Evolutionary conservation across 2,329 filamentous ascomycete species (phyloP).

Genomic region (Rutstroemia sp.): DNA sequence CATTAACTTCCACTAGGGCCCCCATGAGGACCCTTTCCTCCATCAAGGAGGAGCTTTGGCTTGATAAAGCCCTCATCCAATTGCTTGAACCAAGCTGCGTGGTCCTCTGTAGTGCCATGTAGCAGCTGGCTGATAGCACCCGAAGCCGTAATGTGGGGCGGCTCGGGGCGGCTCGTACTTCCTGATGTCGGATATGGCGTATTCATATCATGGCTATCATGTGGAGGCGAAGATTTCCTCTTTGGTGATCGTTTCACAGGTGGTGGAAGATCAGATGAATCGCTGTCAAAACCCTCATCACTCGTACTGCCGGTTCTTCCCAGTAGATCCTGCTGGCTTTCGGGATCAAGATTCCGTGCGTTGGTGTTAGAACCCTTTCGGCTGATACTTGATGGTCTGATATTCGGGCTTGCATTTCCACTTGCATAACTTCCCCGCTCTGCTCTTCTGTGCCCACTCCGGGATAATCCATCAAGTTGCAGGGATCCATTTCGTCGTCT

Average conservation of each 20-base stretch:
- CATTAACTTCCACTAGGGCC: slow-evolving; percentile 15
- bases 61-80: slow-evolving; percentile 96
- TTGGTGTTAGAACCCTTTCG: slow-evolving; percentile 40
- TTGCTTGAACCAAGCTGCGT: slow-evolving; percentile 82
- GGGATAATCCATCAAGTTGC: slow-evolving; percentile 49
- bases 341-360: slow-evolving; percentile 33
- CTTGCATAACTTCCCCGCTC: slow-evolving; percentile 32
- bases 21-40: slow-evolving; percentile 31
- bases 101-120: slow-evolving; percentile 71
- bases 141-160: slow-evolving; percentile 56
- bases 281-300: slow-evolving; percentile 54
- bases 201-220: slow-evolving; percentile 9
- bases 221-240: slow-evolving; percentile 8
- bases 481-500: slow-evolving; percentile 43
- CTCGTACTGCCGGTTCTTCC: slow-evolving; percentile 32
- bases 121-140: slow-evolving; percentile 71
- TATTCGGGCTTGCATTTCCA: slow-evolving; percentile 25
- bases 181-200: slow-evolving; percentile 29
- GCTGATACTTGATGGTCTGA: slow-evolving; percentile 39
- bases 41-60: slow-evolving; percentile 79
- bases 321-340: slow-evolving; percentile 51
- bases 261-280: slow-evolving; percentile 59
- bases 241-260: slow-evolving; percentile 37
- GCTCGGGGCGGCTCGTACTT: slow-evolving; percentile 20
- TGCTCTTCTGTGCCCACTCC: slow-evolving; percentile 36